phyloP scores from a whole-genome alignment of 306 rosid species.

The Herpetospermum pedunculosum region DNA sequence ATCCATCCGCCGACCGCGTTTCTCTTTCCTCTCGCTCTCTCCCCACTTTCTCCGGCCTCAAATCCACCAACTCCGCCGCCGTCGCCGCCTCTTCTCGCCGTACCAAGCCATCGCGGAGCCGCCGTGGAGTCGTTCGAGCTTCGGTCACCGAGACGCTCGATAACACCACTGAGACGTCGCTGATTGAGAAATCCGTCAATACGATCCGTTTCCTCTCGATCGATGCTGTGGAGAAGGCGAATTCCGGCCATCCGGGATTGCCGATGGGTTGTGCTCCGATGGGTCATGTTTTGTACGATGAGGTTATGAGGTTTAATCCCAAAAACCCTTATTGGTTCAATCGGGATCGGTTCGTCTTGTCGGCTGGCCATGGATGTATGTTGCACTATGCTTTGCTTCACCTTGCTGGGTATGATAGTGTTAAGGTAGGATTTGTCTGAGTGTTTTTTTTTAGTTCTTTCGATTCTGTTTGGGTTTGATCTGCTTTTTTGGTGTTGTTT shows the following conservation, averaged over 20 bases:
- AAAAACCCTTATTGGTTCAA: slow-evolving; percentile 47
- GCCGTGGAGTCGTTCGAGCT: slow-evolving; percentile 25
- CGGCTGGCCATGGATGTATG: slow-evolving; percentile 98
- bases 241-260: slow-evolving; percentile 57
- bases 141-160: slow-evolving; percentile 35
- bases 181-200: slow-evolving; percentile 48
- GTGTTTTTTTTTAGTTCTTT: background rate
- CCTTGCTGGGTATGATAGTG: slow-evolving; percentile 85
- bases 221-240: slow-evolving; percentile 61
- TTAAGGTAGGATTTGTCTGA: slow-evolving; percentile 26
- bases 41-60: slow-evolving; percentile 48
- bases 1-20: slow-evolving; percentile 34
- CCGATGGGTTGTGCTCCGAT: slow-evolving; percentile 71
- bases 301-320: slow-evolving; percentile 51
- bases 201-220: slow-evolving; percentile 48
- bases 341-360: slow-evolving; percentile 71
- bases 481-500: background rate
- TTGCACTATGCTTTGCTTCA: slow-evolving; percentile 89
- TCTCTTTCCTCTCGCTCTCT: slow-evolving; percentile 40
- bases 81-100: slow-evolving; percentile 20
- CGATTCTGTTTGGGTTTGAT: background rate
- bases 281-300: slow-evolving; percentile 58
- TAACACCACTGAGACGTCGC: slow-evolving; percentile 22
- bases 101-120: background rate
- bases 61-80: slow-evolving; percentile 21